These are phyloP conservation scores for Venturiaceae sp. DNA, from an alignment of 2,329 filamentous ascomycete genomes.

Conservation along the genomic window DNA sequence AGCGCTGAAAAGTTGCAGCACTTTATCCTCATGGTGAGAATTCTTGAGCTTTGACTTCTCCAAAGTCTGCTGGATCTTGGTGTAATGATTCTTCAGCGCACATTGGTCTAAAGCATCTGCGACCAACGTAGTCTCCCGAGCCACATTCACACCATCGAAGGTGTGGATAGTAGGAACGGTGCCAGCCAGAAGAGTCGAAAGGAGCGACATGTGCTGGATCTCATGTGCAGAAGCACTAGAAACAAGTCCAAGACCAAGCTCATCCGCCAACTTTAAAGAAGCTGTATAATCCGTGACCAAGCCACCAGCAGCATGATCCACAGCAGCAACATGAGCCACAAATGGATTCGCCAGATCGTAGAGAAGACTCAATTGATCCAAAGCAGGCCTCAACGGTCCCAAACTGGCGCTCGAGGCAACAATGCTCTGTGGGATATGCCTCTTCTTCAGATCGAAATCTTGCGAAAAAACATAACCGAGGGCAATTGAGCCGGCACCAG, in stretches of 20 bases:
- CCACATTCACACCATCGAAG: slow-evolving; percentile 78
- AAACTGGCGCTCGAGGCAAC: slow-evolving; percentile 79
- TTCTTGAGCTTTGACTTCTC: slow-evolving; percentile 53
- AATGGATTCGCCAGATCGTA: slow-evolving; percentile 90
- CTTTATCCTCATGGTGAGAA: slow-evolving; percentile 60
- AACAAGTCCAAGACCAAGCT: slow-evolving; percentile 79
- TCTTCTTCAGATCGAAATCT: slow-evolving; percentile 87
- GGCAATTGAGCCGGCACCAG: slow-evolving; percentile 82
- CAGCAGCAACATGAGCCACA: slow-evolving; percentile 82
- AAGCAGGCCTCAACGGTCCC: slow-evolving; percentile 65
- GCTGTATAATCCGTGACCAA: slow-evolving; percentile 82
- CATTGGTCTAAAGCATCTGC: slow-evolving; percentile 70
- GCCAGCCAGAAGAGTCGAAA: slow-evolving; percentile 70
- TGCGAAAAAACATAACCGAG: slow-evolving; percentile 96
- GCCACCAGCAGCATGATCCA: slow-evolving; percentile 68
- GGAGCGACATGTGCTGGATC: slow-evolving; percentile 89
- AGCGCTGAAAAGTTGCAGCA: slow-evolving; percentile 58
- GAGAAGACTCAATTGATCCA: slow-evolving; percentile 86
- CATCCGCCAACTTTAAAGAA: slow-evolving; percentile 73
- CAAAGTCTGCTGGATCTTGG: slow-evolving; percentile 52
- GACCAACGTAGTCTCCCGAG: slow-evolving; percentile 71
- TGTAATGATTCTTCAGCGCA: slow-evolving; percentile 60
- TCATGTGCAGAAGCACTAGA: slow-evolving; percentile 82
- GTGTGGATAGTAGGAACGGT: slow-evolving; percentile 77
- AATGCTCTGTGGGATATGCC: slow-evolving; percentile 83